Base-by-base conservation (phyloP, 2,329 filamentous ascomycete species). In the Aureobasidium sp. region DNA sequence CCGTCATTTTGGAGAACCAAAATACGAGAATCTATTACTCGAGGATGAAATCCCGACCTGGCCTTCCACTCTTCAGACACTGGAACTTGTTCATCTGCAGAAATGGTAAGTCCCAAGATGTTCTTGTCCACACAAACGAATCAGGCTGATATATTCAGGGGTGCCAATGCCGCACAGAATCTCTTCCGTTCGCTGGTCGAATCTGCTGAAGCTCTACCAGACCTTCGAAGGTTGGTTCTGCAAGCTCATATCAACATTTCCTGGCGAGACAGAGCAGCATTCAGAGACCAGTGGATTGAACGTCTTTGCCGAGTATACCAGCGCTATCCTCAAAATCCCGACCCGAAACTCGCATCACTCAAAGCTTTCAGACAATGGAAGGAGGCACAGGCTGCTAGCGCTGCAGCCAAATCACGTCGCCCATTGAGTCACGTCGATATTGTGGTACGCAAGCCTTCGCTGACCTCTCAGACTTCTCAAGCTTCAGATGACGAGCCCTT, bases 111-210 rank as follows among this genome's bases (percentile, higher is more conserved):
- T 53, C 15, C 25, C 11, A 14, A n/a, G 11, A 6, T 11, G 2
- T 5, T 12, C 7, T 34, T 31, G 1, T 53, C 11, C 7, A 7
- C 5, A 17, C 5, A 17, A 3, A 22, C 9, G 9, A 11, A 12
- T 7, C 0, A 29, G 20, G 27, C 47, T 51, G 31, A 42, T 29
- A 47, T 12, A 17, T 5, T 22, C 14, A 63, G 51, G 52, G 47
- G 51, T 12, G 80, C 84, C 0, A 80, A 82, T 37, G 84, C 86
- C 0, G 91, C 91, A 0, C 85, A 89, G 67, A 85, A 84, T 62
- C 90, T 97, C 68, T 89, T 97, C 67, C 81, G 84, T 44, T 94
- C 90, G 17, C 78, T 97, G 2, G 82, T 93, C 25, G 82, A 91
- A 63, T 85, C 84, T 55, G 90, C 91, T 0, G 77, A 81, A 1